Conservation (phyloP, 164 flowering plant genomes). For the Paratinospora sagittata region DNA sequence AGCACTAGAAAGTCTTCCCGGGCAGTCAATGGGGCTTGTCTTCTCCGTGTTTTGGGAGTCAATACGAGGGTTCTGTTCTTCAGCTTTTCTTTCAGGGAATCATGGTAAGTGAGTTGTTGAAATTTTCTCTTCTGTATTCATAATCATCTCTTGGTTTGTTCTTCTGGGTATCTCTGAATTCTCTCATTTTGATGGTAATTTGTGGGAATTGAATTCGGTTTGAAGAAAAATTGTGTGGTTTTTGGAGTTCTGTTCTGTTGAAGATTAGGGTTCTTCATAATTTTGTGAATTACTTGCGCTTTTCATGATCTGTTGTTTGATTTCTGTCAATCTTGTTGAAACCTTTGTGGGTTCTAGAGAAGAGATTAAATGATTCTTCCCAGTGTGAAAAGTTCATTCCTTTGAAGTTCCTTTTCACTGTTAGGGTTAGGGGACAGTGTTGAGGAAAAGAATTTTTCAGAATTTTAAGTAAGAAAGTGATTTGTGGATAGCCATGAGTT, state of each 20-base stretch:
- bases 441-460: not conserved
- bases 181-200: conserved; percentile 4
- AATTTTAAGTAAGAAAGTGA: no score
- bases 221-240: not conserved
- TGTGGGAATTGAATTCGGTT: conserved; percentile 7
- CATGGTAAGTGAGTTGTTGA: not conserved
- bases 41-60: not conserved
- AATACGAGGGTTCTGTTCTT: not conserved
- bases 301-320: not conserved
- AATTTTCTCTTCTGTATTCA: not conserved
- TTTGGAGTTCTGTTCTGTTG: not conserved
- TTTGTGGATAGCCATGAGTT: conserved; percentile 12
- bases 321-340: not conserved
- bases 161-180: not conserved
- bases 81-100: not conserved
- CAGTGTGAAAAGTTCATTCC: not conserved
- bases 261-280: not conserved
- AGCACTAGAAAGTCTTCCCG: not conserved
- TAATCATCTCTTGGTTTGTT: not conserved
- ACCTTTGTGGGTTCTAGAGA: not conserved
- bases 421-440: not conserved
- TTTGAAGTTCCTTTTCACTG: not conserved
- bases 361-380: no score
- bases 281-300: not conserved
- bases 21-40: not conserved